Conservation (phyloP, 192 early-diverging fungal genomes). For the Chytriomyces confervae region DNA sequence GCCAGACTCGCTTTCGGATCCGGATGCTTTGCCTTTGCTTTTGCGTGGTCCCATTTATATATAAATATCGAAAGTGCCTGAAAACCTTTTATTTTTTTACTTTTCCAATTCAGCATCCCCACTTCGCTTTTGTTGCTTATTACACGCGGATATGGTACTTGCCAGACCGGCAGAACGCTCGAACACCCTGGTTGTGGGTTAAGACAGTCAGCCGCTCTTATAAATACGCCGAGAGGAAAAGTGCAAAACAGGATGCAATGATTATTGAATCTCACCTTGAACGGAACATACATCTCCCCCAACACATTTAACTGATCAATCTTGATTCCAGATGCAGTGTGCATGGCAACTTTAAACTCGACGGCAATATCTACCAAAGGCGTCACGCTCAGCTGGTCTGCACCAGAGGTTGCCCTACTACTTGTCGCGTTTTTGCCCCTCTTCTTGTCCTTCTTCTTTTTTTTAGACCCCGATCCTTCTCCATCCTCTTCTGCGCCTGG, state of each 20-base stretch:
- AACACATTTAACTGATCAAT: slow-evolving; percentile 74
- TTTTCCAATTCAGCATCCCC: too few species aligned
- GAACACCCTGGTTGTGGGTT: slow-evolving; percentile 4
- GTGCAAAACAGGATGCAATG: not conserved
- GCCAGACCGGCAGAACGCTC: slow-evolving; percentile 29
- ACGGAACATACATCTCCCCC: slow-evolving; percentile 78
- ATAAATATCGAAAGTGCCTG: not conserved
- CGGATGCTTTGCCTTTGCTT: not conserved
- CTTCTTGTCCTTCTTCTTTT: not conserved
- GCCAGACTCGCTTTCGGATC: not conserved
- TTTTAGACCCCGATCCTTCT: not conserved
- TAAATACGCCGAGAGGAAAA: not conserved
- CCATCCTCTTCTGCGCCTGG: slow-evolving; percentile 5
- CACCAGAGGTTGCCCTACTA: not conserved
- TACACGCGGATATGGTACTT: slow-evolving; percentile 30
- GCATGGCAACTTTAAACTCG: slow-evolving; percentile 74
- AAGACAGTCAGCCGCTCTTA: not conserved
- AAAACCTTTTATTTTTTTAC: too few species aligned
- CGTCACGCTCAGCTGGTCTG: slow-evolving; percentile 26
- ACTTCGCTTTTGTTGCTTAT: not conserved
- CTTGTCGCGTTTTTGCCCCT: not conserved
- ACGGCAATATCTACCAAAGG: slow-evolving; percentile 52
- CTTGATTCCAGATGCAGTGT: slow-evolving; percentile 71
- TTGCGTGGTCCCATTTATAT: not conserved
- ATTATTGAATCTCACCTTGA: slow-evolving; percentile 58